These are phyloP conservation scores for Prunus armeniaca DNA, from an alignment of 306 rosid species.

Conservation along the genomic window DNA sequence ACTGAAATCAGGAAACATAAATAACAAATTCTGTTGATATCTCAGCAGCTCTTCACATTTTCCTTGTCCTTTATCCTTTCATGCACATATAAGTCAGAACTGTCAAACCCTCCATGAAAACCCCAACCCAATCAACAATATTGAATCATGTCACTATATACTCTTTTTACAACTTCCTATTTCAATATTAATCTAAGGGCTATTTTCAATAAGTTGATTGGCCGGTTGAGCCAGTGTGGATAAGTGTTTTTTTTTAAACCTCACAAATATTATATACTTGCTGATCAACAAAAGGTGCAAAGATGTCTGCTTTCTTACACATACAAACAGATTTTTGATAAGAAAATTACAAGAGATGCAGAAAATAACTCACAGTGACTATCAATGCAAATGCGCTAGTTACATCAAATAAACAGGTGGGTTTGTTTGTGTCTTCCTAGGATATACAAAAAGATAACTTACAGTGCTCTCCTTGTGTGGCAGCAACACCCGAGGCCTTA, in stretches of 20 bases:
- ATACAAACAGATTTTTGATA: conserved; percentile 11
- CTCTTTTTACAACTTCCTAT: background rate
- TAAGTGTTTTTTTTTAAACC: background rate
- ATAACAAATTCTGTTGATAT: background rate
- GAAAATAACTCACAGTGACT: conserved; percentile 8
- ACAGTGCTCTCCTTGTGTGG: conserved; percentile 37
- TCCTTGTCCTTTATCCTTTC: background rate
- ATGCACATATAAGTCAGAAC: background rate
- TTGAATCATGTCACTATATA: background rate
- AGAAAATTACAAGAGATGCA: conserved; percentile 17
- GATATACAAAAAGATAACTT: conserved; percentile 37
- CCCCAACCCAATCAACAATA: background rate
- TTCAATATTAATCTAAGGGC: background rate
- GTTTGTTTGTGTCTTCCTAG: conserved; percentile 17
- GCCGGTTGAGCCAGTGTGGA: background rate
- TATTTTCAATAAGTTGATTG: background rate
- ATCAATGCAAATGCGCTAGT: conserved; percentile 17
- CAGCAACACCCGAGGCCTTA: conserved; percentile 43
- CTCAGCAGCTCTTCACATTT: background rate
- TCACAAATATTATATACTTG: conserved; percentile 12
- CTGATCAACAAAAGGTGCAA: background rate
- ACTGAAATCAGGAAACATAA: background rate
- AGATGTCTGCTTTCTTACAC: conserved; percentile 3
- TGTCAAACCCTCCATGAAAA: background rate
- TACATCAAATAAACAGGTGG: conserved; percentile 22